Evolutionary conservation across 192 early-diverging fungal genomes (phyloP).

Genomic region (Backusella australiensis): DNA sequence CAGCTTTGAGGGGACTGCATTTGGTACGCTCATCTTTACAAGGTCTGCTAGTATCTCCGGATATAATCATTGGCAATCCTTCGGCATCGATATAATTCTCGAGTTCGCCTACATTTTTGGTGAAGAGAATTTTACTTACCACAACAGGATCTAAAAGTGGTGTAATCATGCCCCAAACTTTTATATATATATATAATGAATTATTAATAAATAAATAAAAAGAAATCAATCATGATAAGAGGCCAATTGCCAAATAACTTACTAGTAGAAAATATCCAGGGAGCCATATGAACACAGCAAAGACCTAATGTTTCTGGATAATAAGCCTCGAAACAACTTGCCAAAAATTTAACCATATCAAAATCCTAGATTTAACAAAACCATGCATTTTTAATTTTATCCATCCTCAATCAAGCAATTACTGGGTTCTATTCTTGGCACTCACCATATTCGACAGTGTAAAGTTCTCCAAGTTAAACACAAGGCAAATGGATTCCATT

Average conservation of each 20-base stretch:
- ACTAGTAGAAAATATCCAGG: constrained; percentile 77
- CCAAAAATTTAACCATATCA: constrained; percentile 70
- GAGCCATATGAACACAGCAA: constrained; percentile 80
- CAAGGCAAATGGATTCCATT: constrained; percentile 65
- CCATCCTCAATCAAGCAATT: not conserved
- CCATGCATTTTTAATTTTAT: not conserved
- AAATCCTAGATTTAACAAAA: constrained; percentile 50
- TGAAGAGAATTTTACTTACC: constrained; percentile 80
- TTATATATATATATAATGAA: not conserved
- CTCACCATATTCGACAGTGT: constrained; percentile 63
- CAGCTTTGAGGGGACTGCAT: not conserved
- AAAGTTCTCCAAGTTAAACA: constrained; percentile 83
- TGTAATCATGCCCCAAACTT: constrained; percentile 78
- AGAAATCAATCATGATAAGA: not conserved
- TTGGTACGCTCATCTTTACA: constrained; percentile 4
- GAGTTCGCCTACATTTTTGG: constrained; percentile 59
- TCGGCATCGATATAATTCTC: constrained; percentile 58
- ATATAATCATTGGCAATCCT: constrained; percentile 56
- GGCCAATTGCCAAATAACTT: not conserved
- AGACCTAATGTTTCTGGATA: constrained; percentile 87
- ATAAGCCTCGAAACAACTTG: constrained; percentile 78
- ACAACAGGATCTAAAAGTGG: constrained; percentile 90
- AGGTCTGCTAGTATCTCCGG: constrained; percentile 44
- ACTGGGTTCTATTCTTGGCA: not conserved
- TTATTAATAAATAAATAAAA: not conserved